Percentiles rank a stretch among this genome's conserved stretches.
Conservation (phyloP, 2,329 filamentous ascomycete species). For the Trichophyton mentagrophytes region DNA sequence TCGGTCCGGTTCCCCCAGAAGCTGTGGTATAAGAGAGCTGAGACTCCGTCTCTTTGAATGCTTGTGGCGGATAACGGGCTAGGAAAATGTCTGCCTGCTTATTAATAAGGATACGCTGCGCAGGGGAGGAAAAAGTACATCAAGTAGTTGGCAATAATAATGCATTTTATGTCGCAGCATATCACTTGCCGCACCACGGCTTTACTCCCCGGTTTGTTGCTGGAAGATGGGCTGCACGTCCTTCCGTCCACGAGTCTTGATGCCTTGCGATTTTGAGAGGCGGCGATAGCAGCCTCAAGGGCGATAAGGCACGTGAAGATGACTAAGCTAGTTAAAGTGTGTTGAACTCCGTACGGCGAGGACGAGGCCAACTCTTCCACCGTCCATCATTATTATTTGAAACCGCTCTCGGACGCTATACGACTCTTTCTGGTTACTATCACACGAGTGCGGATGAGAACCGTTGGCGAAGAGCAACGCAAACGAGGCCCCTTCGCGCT, state of each 20-base stretch:
- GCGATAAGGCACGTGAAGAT: conserved; percentile 1
- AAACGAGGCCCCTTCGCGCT: neutral
- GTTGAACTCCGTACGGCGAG: too few relatives aligned
- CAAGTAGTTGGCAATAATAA: neutral
- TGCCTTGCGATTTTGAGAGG: neutral
- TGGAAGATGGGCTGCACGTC: neutral
- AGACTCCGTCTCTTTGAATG: neutral
- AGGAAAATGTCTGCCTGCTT: conserved; percentile 1
- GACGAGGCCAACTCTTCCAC: too few relatives aligned
- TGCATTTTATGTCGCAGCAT: neutral
- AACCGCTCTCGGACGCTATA: neutral
- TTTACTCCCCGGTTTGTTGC: neutral
- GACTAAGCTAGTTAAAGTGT: neutral
- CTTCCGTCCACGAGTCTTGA: neutral
- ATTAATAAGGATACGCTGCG: conserved; percentile 1
- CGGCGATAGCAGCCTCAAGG: neutral
- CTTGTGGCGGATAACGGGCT: neutral
- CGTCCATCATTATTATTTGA: too few relatives aligned
- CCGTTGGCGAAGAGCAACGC: neutral
- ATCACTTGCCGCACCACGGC: neutral
- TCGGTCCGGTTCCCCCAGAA: neutral
- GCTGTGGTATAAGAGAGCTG: neutral
- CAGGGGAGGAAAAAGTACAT: neutral
- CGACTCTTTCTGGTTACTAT: neutral
- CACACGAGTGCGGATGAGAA: neutral